Base-by-base conservation (phyloP, 2,329 filamentous ascomycete genomes). In the Rhynchosporium graminicola region DNA sequence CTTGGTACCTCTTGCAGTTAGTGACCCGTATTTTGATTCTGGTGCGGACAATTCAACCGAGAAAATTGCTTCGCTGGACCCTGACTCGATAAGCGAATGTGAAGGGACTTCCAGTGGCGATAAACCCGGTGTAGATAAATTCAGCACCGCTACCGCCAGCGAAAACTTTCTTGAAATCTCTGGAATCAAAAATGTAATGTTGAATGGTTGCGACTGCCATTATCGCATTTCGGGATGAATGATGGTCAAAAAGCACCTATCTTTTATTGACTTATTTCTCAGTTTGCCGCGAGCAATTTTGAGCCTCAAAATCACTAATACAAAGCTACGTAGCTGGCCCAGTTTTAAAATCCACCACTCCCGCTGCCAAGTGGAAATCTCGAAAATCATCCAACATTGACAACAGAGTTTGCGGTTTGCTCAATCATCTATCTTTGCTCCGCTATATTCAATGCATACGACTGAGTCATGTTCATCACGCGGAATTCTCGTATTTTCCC, bases 251-350 rank as follows among this genome's bases (percentile, higher is more conserved):
- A 20, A 10, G 33, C 33, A 36, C 9, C 5, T 10, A 36, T 36
- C 6, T 10, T 36, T 2, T 36, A 6, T 36, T 36, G 9, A 36
- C 5, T 36, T 10, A 5, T 36, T 10, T 10, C 6, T 36, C 33
- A 5, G 33, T 36, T 36, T 12, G 15, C 43, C 54, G 45, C 40
- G 54, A 20, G 54, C 20, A 2, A 4, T 5, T 43, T 45, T 8
- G 54, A 46, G 42, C 38, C 40, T 46, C 54, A 45, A 26, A 7
- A 45, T 12, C 28, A 45, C 52, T 56, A 45, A 56, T 46, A 40
- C 38, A 45, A 15, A 57, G 42, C 54, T 31, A 57, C 54, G 54
- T 57, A 57, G 52, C 26, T 3, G 54, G 42, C 31, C 54, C 54
- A n/a, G 13, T 57, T 46, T 45, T 56, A 31, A 45, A 57, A 36